A percentile compares a stretch with the other conserved stretches of the same genome.
Conservation (phyloP, 148 eudicot genomes). For the Chenopodium berlandieri region DNA sequence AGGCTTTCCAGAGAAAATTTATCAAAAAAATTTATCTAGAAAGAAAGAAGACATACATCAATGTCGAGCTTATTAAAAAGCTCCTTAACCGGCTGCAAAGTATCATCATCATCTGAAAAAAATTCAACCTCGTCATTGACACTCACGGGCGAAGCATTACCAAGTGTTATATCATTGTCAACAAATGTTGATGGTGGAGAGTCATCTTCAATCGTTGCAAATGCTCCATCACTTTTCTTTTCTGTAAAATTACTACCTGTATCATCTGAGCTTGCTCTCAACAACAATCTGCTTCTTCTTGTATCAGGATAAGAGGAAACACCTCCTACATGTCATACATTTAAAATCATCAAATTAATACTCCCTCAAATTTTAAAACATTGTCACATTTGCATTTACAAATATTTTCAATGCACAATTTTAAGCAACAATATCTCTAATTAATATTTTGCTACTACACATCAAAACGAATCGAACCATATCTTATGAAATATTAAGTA, state of each 20-base stretch:
- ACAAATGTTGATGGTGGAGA: neutral
- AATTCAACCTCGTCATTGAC: constrained; percentile 14
- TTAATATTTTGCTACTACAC: too few species aligned
- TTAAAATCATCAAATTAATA: too few species aligned
- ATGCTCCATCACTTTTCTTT: constrained; percentile 26
- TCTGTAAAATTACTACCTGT: constrained; percentile 27
- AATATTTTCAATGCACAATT: too few species aligned
- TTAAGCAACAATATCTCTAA: too few species aligned
- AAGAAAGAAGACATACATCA: constrained; percentile 38
- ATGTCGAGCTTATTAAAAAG: constrained; percentile 43
- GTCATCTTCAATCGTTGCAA: constrained; percentile 31
- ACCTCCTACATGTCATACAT: too few species aligned
- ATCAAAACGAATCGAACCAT: too few species aligned
- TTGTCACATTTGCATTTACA: too few species aligned
- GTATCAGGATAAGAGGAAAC: neutral
- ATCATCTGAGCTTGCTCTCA: constrained; percentile 47
- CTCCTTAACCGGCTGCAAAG: constrained; percentile 35
- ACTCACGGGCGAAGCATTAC: constrained; percentile 5
- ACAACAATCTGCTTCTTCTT: constrained; percentile 19
- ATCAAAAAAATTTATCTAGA: neutral
- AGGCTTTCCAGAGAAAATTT: too few species aligned
- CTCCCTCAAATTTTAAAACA: too few species aligned
- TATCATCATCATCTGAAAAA: constrained; percentile 28
- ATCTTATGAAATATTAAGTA: too few species aligned
- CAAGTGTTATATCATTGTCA: neutral